Percentiles rank a stretch among this genome's conserved stretches.
Evolutionary conservation across 352 stramenopile species (phyloP).

Genomic region (Phytophthora idaei): DNA sequence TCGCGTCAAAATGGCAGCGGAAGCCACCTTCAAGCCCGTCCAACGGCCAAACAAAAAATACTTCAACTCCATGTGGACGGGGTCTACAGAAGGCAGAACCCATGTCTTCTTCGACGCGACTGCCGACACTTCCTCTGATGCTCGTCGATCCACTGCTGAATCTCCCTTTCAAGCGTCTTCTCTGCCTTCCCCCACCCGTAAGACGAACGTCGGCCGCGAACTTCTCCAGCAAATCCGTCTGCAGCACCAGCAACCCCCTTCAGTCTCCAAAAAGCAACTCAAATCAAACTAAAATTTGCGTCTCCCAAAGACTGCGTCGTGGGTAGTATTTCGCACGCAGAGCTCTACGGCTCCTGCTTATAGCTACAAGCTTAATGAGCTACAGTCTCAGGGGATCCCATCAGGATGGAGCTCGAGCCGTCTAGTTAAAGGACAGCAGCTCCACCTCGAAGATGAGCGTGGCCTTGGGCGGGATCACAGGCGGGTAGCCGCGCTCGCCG

Average conservation of each 20-base stretch:
- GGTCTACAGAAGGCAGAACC: slow-evolving; percentile 17
- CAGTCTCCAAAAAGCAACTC: slow-evolving; percentile 1
- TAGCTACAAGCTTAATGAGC: slow-evolving; percentile 6
- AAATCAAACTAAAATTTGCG: slow-evolving; percentile 9
- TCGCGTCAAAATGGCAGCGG: slow-evolving; percentile 47
- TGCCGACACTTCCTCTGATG: neutral
- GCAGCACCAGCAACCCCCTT: slow-evolving; percentile 1
- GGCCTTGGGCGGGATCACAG: slow-evolving; percentile 91
- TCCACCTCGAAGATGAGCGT: slow-evolving; percentile 95
- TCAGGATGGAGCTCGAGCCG: slow-evolving; percentile 6
- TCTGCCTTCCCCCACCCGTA: slow-evolving; percentile 5
- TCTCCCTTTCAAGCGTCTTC: too few species aligned
- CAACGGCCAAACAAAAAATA: slow-evolving; percentile 54
- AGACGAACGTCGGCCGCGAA: slow-evolving; percentile 18
- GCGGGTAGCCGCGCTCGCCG: slow-evolving; percentile 86
- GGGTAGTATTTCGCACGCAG: slow-evolving; percentile 19
- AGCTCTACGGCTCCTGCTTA: slow-evolving; percentile 6
- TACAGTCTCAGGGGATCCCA: slow-evolving; percentile 1
- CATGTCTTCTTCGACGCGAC: slow-evolving; percentile 3
- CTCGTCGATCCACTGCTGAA: too few species aligned
- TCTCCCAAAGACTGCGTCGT: slow-evolving; percentile 13
- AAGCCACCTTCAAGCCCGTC: slow-evolving; percentile 38
- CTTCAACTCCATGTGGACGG: slow-evolving; percentile 68
- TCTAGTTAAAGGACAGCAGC: slow-evolving; percentile 79
- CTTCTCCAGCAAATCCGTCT: slow-evolving; percentile 27